Evolutionary conservation across 1,284 basidiomycete species (phyloP).

Genomic region (Pyrrhoderma noxium): DNA sequence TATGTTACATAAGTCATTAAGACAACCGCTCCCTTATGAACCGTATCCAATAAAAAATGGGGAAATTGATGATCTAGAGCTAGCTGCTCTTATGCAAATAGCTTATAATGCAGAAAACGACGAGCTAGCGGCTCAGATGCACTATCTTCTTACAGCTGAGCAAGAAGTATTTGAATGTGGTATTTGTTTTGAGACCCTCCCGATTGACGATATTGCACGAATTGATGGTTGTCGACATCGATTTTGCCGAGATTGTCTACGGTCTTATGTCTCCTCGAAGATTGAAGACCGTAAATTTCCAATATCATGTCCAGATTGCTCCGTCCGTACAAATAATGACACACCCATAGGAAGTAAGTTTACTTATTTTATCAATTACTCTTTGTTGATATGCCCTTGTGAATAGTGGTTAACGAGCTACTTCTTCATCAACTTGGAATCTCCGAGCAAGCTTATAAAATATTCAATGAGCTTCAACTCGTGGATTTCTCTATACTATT

Average conservation of each 20-base stretch:
- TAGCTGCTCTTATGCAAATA: conserved; percentile 35
- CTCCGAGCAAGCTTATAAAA: conserved; percentile 36
- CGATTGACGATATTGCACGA: conserved; percentile 40
- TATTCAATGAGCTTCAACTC: conserved; percentile 49
- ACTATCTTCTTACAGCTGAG: conserved; percentile 16
- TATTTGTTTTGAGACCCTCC: conserved; percentile 48
- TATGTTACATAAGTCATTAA: too few relatives aligned
- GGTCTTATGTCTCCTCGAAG: conserved; percentile 37
- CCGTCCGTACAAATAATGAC: conserved; percentile 21
- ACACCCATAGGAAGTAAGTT: conserved; percentile 18
- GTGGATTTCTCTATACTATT: conserved; percentile 44
- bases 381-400: too few relatives aligned
- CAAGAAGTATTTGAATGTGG: conserved; percentile 43
- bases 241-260: conserved; percentile 51
- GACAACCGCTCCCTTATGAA: too few relatives aligned
- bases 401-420: conserved; percentile 35
- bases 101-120: conserved; percentile 41
- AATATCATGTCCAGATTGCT: conserved; percentile 53
- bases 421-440: conserved; percentile 44
- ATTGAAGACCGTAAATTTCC: conserved; percentile 50
- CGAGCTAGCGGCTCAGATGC: conserved; percentile 31
- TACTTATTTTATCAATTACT: conserved; percentile 18
- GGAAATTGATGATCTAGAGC: conserved; percentile 17
- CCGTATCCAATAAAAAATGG: too few relatives aligned
- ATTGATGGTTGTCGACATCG: conserved; percentile 42